Percentiles rank a stretch among this genome's conserved stretches.
These are phyloP conservation scores for Helicocarpus griseus DNA, from an alignment of 2,329 filamentous ascomycete genomes.

Conservation along the genomic window DNA sequence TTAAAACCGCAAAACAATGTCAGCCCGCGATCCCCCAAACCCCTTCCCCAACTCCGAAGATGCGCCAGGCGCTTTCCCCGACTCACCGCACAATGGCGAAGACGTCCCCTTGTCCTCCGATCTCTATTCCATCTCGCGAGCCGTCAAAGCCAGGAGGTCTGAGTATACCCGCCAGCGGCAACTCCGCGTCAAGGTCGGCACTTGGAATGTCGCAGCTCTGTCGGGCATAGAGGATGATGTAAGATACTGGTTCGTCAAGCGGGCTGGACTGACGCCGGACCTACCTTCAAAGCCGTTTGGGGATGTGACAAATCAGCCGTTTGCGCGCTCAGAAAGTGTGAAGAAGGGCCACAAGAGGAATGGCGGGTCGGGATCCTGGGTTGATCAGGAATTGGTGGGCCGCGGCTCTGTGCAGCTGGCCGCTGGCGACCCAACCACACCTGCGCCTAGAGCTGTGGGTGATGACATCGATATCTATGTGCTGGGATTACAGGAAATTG, in stretches of 20 bases:
- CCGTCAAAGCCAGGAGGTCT: slow-evolving; percentile 59
- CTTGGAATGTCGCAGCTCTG: slow-evolving; percentile 87
- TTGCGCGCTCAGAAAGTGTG: not conserved
- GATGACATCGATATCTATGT: slow-evolving; percentile 81
- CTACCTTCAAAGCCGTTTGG: not conserved
- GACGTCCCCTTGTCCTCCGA: slow-evolving; percentile 17
- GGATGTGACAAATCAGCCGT: not conserved
- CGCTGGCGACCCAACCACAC: not conserved
- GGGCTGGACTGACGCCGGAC: not conserved
- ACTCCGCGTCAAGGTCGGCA: slow-evolving; percentile 79
- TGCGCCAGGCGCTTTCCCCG: slow-evolving; percentile 42
- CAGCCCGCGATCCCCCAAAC: not conserved
- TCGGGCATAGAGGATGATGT: slow-evolving; percentile 82
- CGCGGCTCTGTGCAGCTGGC: not conserved
- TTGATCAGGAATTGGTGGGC: not conserved
- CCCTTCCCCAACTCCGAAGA: slow-evolving; percentile 12
- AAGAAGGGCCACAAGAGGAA: not conserved
- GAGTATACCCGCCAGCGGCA: slow-evolving; percentile 70
- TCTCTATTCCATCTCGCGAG: slow-evolving; percentile 42
- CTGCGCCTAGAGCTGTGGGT: slow-evolving; percentile 40
- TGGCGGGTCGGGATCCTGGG: not conserved
- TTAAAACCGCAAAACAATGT: not conserved
- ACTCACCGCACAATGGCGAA: slow-evolving; percentile 15
- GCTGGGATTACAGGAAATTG: slow-evolving; percentile 82
- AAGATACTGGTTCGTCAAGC: slow-evolving; percentile 62